Conservation (phyloP, 2,329 filamentous ascomycete species). For the Aspergillus sp. region DNA sequence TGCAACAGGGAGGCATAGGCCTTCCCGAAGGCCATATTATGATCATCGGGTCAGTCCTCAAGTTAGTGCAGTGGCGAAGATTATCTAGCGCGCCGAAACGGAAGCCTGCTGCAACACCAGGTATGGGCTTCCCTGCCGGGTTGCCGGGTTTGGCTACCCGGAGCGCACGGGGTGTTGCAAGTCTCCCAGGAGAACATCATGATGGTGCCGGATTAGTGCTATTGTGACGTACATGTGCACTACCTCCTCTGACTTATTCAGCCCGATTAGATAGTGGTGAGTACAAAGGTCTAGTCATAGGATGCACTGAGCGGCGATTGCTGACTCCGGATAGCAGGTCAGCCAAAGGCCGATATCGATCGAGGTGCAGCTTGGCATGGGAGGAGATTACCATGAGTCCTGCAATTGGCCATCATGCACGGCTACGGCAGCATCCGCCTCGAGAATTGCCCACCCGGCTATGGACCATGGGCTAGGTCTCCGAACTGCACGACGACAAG, state of each 20-base stretch:
- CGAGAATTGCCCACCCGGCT: neutral
- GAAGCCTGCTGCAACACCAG: neutral
- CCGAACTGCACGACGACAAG: neutral
- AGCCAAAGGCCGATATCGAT: neutral
- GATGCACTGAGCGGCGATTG: neutral
- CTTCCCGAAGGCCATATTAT: neutral
- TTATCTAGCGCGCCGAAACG: neutral
- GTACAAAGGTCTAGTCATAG: neutral
- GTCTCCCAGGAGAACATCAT: rapidly evolving
- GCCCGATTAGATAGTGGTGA: neutral
- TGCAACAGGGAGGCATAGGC: neutral
- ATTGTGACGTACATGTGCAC: neutral
- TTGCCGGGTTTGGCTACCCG: neutral
- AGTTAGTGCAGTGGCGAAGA: neutral
- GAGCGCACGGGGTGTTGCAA: neutral
- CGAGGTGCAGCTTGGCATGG: neutral
- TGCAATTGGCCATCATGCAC: neutral
- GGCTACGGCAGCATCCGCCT: neutral
- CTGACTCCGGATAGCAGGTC: neutral
- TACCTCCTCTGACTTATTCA: too few relatives aligned
- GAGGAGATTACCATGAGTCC: neutral
- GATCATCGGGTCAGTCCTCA: neutral
- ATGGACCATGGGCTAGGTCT: neutral
- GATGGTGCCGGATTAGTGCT: neutral
- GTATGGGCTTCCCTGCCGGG: neutral